Evolutionary conservation across 164 flowering plant genomes (phyloP).

Genomic region (Houttuynia cordata): DNA sequence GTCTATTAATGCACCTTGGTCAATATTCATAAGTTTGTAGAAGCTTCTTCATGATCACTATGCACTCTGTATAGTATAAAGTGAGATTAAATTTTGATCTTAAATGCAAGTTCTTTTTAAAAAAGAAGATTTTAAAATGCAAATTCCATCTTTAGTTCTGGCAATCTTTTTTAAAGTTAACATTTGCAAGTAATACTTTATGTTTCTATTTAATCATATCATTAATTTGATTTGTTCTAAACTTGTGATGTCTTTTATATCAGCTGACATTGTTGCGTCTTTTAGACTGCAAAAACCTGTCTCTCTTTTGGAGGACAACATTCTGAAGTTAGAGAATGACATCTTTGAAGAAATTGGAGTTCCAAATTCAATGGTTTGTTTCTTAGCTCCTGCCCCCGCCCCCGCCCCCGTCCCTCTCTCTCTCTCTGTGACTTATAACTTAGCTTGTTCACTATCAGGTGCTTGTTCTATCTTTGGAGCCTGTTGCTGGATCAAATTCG

Average conservation of each 20-base stretch:
- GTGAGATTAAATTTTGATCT: too few species aligned
- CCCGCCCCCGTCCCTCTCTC: too few species aligned
- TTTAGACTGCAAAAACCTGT: slow-evolving; percentile 46
- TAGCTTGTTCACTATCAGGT: slow-evolving; percentile 44
- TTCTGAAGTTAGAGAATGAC: slow-evolving; percentile 42
- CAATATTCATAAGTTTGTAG: too few species aligned
- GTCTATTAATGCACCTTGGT: too few species aligned
- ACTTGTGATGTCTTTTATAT: slow-evolving; percentile 9
- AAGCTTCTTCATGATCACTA: too few species aligned
- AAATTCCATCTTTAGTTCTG: too few species aligned
- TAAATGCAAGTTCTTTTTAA: too few species aligned
- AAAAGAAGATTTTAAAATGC: too few species aligned
- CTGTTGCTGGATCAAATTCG: slow-evolving; percentile 32
- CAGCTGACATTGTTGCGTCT: slow-evolving; percentile 78
- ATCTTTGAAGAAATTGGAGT: slow-evolving; percentile 48
- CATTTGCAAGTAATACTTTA: too few species aligned
- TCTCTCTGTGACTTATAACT: background rate
- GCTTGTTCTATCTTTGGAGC: slow-evolving; percentile 40
- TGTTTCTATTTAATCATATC: background rate
- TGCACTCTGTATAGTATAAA: too few species aligned
- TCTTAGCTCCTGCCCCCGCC: background rate
- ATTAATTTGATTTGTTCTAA: too few species aligned
- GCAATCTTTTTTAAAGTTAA: too few species aligned
- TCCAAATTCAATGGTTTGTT: slow-evolving; percentile 28
- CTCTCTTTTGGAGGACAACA: slow-evolving; percentile 42